These are phyloP conservation scores for Raphanus hybrid DNA, from an alignment of 441 rosid genomes.

Conservation along the genomic window DNA sequence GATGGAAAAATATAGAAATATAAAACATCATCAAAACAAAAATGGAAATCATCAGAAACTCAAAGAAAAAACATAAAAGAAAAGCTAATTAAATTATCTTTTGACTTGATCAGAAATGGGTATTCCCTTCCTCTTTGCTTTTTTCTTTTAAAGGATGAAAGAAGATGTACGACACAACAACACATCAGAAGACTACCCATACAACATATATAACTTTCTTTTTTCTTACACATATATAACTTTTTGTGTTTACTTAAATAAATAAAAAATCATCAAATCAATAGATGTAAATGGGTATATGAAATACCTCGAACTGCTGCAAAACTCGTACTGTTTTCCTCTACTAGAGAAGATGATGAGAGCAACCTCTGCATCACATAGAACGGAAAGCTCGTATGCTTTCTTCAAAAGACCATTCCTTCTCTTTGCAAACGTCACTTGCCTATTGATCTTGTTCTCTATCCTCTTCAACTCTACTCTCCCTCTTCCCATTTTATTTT, in stretches of 20 bases:
- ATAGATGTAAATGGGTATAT: conserved; percentile 27
- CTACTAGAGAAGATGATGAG: conserved; percentile 99
- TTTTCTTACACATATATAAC: too few relatives aligned
- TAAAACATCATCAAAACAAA: too few relatives aligned
- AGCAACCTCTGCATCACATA: conserved; percentile 98
- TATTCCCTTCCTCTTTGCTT: too few relatives aligned
- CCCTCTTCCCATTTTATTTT: conserved; percentile 87
- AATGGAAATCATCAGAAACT: too few relatives aligned
- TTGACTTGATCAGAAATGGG: too few relatives aligned
- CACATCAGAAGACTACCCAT: too few relatives aligned
- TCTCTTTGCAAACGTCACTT: conserved; percentile 99
- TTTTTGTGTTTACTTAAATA: too few relatives aligned
- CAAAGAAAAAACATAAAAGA: too few relatives aligned
- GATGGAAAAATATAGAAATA: not conserved
- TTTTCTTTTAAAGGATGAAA: too few relatives aligned
- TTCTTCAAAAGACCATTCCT: conserved; percentile 97
- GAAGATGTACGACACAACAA: too few relatives aligned
- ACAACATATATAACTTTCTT: too few relatives aligned
- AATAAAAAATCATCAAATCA: not conserved
- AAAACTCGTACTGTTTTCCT: conserved; percentile 98
- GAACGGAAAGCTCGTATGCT: conserved; percentile 99
- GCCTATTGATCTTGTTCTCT: conserved; percentile 99
- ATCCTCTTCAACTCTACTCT: conserved; percentile 99
- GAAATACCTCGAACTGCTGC: conserved; percentile 89
- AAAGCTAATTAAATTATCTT: too few relatives aligned